phyloP scores from a whole-genome alignment of 2,329 filamentous ascomycete species.

The Gaeumannomyces sp. region DNA sequence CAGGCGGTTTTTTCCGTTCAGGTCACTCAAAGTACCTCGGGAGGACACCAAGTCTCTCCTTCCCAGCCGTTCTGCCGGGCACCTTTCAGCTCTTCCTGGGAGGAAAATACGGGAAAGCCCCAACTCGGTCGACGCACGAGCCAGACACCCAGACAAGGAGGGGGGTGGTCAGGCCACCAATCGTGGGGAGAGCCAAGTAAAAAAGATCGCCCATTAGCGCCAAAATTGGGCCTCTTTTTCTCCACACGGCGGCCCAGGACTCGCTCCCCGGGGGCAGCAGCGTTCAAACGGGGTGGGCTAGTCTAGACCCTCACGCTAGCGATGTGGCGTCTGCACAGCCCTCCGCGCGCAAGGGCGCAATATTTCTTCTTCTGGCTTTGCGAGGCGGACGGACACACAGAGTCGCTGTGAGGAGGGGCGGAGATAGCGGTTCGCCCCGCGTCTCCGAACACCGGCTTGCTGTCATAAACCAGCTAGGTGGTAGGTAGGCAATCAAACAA shows the following conservation, averaged over 20 bases:
- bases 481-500: too few species aligned
- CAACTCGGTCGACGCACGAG: too few species aligned
- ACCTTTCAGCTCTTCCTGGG: neutral
- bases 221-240: neutral
- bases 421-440: too few species aligned
- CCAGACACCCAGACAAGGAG: too few species aligned
- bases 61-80: too few species aligned
- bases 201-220: neutral
- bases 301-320: neutral
- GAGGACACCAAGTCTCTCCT: too few species aligned
- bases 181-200: neutral
- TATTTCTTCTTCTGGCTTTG: neutral
- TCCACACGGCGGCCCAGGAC: neutral
- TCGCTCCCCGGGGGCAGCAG: too few species aligned
- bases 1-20: neutral
- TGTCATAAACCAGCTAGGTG: too few species aligned
- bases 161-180: neutral
- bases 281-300: too few species aligned
- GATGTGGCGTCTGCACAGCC: neutral
- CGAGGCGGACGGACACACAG: too few species aligned
- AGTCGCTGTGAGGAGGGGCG: too few species aligned
- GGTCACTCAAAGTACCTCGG: neutral
- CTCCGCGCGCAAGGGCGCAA: neutral
- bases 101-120: neutral
- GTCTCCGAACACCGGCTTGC: too few species aligned